Base-by-base conservation (phyloP, 805 yeast genomes). In the Myxozyma lipomycoides region DNA sequence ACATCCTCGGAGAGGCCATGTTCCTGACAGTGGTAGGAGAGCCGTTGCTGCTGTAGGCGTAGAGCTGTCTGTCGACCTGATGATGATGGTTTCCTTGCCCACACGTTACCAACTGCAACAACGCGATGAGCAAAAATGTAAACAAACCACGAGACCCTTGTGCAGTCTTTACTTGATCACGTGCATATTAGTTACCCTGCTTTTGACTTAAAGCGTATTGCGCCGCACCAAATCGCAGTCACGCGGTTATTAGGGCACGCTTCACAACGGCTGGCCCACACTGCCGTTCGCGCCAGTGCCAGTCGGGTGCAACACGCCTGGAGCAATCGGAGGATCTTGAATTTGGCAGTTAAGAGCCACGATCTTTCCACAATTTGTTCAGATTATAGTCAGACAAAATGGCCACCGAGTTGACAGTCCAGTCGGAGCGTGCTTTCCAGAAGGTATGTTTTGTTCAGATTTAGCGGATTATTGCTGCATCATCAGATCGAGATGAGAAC, bases 341-440 rank as follows among this genome's bases (percentile, higher is more conserved):
- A n/a, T n/a, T n/a, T n/a, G n/a, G n/a, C n/a, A n/a, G n/a, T n/a
- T n/a, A n/a, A n/a, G n/a, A n/a, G n/a, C n/a, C n/a, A n/a, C n/a
- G n/a, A n/a, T n/a, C n/a, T n/a, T n/a, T n/a, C n/a, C n/a, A n/a
- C n/a, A n/a, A n/a, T n/a, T n/a, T n/a, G n/a, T n/a, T n/a, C n/a
- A n/a, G n/a, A n/a, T n/a, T n/a, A n/a, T n/a, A n/a, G 32, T 12
- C 34, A 42, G 25, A 47, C 60, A 64, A 34, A 49, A 93, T 91
- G 98, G 95, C 98, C 75, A 86, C 98, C 78, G 98, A 93, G 84
- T 88, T 93, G 82, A 91, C 96, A 77, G 98, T 93, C 82, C 98
- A 93, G 85, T 86, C 97, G 75, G 98, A 93, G 84, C 91, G 95
- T 81, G 98, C 98, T 89, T 93, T 85, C 96, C 98, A 93, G 84